phyloP scores from a whole-genome alignment of 2,329 filamentous ascomycete genomes.

The Metarhizium sp. region DNA sequence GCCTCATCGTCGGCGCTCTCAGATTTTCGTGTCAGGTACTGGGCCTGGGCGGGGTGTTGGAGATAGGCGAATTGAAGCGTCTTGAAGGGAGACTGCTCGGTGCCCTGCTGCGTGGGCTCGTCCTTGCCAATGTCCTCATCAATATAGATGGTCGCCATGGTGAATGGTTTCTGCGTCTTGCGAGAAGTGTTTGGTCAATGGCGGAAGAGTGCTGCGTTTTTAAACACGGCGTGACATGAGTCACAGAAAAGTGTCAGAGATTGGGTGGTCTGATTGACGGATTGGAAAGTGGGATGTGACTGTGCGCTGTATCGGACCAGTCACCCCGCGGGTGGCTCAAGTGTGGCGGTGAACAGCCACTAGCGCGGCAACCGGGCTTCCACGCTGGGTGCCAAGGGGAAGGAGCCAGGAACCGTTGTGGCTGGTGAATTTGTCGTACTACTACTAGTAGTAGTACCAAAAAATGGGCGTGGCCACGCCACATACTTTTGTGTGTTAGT shows the following conservation, averaged over 20 bases:
- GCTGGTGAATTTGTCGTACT: too few species aligned
- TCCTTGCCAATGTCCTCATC: slow-evolving; percentile 73
- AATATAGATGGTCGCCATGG: slow-evolving; percentile 33
- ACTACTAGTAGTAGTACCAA: too few species aligned
- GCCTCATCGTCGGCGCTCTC: slow-evolving; percentile 37
- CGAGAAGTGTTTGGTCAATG: not conserved
- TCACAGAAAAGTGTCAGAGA: not conserved
- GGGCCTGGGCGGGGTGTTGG: slow-evolving; percentile 19
- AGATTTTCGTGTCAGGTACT: slow-evolving; percentile 34
- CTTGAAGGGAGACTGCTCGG: slow-evolving; percentile 70
- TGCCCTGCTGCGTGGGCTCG: slow-evolving; percentile 56
- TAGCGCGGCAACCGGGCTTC: not conserved
- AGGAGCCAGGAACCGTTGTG: too few species aligned
- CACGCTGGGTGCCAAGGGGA: too few species aligned
- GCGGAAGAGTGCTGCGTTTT: not conserved
- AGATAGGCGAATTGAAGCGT: slow-evolving; percentile 69
- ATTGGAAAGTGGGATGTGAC: not conserved
- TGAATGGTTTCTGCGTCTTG: slow-evolving; percentile 2
- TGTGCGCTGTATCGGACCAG: not conserved
- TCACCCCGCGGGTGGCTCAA: not conserved
- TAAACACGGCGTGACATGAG: not conserved
- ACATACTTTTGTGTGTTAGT: too few species aligned
- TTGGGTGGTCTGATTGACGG: too few species aligned
- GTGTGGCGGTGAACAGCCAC: not conserved
- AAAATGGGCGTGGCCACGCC: too few species aligned